Percentiles rank a stretch among this genome's conserved stretches.
These are phyloP conservation scores for Trametes maxima DNA, from an alignment of 768 basidiomycete species.

Conservation along the genomic window DNA sequence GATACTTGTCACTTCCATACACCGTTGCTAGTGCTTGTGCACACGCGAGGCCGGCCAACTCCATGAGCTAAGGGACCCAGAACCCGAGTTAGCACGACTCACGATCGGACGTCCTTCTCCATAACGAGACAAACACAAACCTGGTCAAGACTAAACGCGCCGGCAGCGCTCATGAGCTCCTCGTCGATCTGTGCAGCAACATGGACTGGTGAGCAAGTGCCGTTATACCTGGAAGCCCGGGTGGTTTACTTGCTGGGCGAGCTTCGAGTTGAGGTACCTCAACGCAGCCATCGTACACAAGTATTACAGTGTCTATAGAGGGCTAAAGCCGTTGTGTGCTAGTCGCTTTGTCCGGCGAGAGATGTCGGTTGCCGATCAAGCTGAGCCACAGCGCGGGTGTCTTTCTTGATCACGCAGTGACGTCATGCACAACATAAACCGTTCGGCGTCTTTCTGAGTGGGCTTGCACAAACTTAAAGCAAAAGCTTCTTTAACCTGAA, in stretches of 20 bases:
- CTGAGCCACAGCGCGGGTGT: too few relatives aligned
- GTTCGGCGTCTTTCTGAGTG: too few relatives aligned
- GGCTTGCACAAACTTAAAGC: too few relatives aligned
- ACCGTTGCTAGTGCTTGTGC: slow-evolving; percentile 85
- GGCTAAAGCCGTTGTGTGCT: too few relatives aligned
- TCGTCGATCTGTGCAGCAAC: slow-evolving; percentile 73
- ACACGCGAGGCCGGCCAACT: slow-evolving; percentile 92
- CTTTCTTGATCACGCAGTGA: too few relatives aligned
- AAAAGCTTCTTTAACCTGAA: too few relatives aligned
- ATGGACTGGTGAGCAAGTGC: neutral
- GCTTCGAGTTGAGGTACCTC: neutral
- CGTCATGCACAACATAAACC: too few relatives aligned
- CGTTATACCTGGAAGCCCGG: neutral
- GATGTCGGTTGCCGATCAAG: too few relatives aligned
- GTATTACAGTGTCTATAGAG: too few relatives aligned
- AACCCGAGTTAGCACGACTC: neutral
- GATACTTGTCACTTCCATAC: slow-evolving; percentile 68
- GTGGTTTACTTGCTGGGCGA: neutral
- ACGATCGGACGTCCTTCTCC: neutral
- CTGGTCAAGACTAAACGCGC: slow-evolving; percentile 95
- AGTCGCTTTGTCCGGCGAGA: too few relatives aligned
- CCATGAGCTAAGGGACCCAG: slow-evolving; percentile 71
- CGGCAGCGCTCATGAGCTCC: slow-evolving; percentile 85
- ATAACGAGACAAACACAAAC: slow-evolving; percentile 38
- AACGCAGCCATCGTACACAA: neutral